Evolutionary conservation across 108 stramenopile species (phyloP).

Genomic region (Licmophora abbreviata): DNA sequence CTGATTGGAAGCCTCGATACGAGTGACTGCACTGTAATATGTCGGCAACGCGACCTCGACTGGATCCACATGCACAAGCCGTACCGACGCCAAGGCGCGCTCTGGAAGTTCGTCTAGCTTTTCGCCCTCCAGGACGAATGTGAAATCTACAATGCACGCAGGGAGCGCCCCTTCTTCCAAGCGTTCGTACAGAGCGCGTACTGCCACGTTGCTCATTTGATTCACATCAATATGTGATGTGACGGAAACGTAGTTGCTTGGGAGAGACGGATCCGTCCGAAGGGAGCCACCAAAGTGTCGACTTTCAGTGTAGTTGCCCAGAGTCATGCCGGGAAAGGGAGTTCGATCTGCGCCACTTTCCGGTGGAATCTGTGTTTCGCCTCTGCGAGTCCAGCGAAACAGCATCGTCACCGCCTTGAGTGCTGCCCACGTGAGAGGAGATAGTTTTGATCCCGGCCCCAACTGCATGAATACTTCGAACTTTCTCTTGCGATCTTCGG

Average conservation of each 20-base stretch:
- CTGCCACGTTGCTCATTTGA: constrained; percentile 1
- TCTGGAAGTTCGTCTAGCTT: constrained; percentile 37
- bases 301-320: constrained; percentile 17
- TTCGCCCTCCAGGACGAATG: constrained; percentile 29
- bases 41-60: constrained; percentile 3
- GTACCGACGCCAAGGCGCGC: constrained; percentile 28
- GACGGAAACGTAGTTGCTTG: constrained; percentile 46
- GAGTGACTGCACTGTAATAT: too few species aligned
- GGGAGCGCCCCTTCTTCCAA: constrained; percentile 12
- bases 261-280: constrained; percentile 13
- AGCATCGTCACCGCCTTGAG: constrained; percentile 4
- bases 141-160: constrained; percentile 26
- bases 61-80: constrained; percentile 31
- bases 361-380: constrained; percentile 13
- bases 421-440: constrained; percentile 5
- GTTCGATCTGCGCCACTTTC: constrained; percentile 18
- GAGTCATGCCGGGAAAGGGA: constrained; percentile 26
- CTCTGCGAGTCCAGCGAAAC: constrained; percentile 9
- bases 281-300: constrained; percentile 50
- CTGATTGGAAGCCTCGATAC: too few species aligned
- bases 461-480: constrained; percentile 45
- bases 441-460: constrained; percentile 9
- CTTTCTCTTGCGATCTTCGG: constrained; percentile 28
- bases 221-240: constrained; percentile 12
- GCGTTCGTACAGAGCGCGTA: constrained; percentile 3